Evolutionary conservation across 257 asterid genomes (phyloP).

Genomic region (Scutellaria minor): DNA sequence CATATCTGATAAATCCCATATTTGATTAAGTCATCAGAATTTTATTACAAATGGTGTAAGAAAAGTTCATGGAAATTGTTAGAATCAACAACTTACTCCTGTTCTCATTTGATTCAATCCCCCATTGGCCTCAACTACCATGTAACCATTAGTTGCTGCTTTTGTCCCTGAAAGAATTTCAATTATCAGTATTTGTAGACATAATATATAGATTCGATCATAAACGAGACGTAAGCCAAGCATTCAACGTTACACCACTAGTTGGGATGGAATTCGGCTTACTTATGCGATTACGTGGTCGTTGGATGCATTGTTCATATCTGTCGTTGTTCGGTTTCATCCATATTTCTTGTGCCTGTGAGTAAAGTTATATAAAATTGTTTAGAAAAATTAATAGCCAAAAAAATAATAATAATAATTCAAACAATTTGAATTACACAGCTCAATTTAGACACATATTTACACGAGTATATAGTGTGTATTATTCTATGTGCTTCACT

Average conservation of each 20-base stretch:
- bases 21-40: not conserved
- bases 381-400: too few relatives aligned
- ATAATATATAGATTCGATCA: not conserved
- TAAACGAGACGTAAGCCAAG: too few relatives aligned
- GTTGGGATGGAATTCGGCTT: slow-evolving; percentile 9
- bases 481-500: too few relatives aligned
- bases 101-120: slow-evolving; percentile 83
- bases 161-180: slow-evolving; percentile 43
- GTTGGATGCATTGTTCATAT: slow-evolving; percentile 51
- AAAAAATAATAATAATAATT: too few relatives aligned
- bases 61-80: not conserved
- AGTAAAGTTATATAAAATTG: not conserved
- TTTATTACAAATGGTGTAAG: not conserved
- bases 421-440: too few relatives aligned
- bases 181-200: not conserved
- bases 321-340: slow-evolving; percentile 53
- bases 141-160: slow-evolving; percentile 50
- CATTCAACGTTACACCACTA: too few relatives aligned
- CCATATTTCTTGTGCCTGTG: slow-evolving; percentile 62
- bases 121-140: slow-evolving; percentile 71
- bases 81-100: slow-evolving; percentile 48
- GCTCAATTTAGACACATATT: too few relatives aligned
- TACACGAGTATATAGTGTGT: too few relatives aligned
- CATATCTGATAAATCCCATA: slow-evolving; percentile 53
- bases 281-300: slow-evolving; percentile 54